Conservation (phyloP, 2,329 filamentous ascomycete species). For the Thelonectria olida region DNA sequence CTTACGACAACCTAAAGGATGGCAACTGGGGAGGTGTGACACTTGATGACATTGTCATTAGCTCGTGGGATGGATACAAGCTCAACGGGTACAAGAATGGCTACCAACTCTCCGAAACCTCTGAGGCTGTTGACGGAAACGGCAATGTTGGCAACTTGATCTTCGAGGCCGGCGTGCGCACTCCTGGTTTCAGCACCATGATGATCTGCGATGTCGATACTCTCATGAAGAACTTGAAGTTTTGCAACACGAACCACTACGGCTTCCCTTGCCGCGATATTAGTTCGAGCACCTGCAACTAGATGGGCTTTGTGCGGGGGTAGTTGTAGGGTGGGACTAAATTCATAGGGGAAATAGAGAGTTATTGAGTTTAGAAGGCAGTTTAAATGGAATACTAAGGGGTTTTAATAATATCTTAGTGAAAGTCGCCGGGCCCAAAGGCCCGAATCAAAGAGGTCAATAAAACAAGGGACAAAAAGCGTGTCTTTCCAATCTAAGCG, state of each 20-base stretch:
- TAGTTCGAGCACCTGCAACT: neutral
- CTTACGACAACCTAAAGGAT: constrained; percentile 2
- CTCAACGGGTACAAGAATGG: constrained; percentile 9
- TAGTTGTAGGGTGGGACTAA: neutral
- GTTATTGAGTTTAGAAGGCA: too few species aligned
- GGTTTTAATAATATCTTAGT: too few species aligned
- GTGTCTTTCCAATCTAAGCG: too few species aligned
- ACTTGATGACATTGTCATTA: constrained; percentile 9
- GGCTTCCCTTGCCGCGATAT: constrained; percentile 1
- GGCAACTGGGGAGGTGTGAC: constrained; percentile 5
- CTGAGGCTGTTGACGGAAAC: neutral
- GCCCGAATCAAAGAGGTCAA: too few species aligned
- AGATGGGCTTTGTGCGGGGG: neutral
- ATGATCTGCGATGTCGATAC: neutral
- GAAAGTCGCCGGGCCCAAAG: too few species aligned
- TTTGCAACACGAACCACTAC: neutral
- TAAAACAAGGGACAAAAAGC: too few species aligned
- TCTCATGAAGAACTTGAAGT: neutral
- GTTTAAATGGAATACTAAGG: too few species aligned
- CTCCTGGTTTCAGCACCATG: constrained; percentile 3
- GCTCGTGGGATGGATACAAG: constrained; percentile 11
- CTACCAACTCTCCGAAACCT: neutral
- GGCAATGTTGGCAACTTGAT: neutral
- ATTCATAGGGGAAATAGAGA: neutral
- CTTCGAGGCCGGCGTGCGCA: constrained; percentile 4